Percentiles rank a stretch among this genome's conserved stretches.
phyloP scores from a whole-genome alignment of 2,329 filamentous ascomycete species.

The Rhytidhysteron rufulum region DNA sequence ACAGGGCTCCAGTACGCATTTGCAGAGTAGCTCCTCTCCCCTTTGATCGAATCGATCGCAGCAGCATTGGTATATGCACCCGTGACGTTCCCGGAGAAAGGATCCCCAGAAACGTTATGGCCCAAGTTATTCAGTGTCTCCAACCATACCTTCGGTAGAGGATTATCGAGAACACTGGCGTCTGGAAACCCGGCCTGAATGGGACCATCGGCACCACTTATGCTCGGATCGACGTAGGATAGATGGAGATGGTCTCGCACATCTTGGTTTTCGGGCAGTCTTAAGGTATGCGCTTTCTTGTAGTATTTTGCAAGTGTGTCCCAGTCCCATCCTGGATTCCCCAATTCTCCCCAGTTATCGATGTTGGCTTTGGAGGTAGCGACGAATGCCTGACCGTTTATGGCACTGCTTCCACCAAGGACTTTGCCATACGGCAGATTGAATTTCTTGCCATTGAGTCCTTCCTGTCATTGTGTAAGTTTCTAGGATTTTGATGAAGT shows the following conservation, averaged over 20 bases:
- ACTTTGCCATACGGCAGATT: constrained; percentile 23
- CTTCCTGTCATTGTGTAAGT: constrained; percentile 16
- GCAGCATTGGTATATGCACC: constrained; percentile 3
- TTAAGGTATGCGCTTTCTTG: constrained; percentile 33
- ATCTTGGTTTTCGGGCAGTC: constrained; percentile 17
- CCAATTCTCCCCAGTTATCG: constrained; percentile 39
- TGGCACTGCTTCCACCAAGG: constrained; percentile 36
- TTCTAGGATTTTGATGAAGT: neutral
- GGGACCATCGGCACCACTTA: constrained; percentile 21
- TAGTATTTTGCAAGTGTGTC: constrained; percentile 32
- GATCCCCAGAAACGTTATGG: constrained; percentile 3
- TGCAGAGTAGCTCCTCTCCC: constrained; percentile 33
- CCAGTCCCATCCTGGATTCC: constrained; percentile 37
- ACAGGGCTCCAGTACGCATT: constrained; percentile 36
- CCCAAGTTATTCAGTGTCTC: constrained; percentile 2
- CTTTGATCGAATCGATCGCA: constrained; percentile 4
- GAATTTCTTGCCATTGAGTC: constrained; percentile 11
- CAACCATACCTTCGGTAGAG: constrained; percentile 6
- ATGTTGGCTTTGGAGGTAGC: constrained; percentile 25
- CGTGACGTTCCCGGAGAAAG: constrained; percentile 2
- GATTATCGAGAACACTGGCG: constrained; percentile 3
- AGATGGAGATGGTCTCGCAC: constrained; percentile 17
- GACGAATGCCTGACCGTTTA: constrained; percentile 32
- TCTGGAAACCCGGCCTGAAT: too few species aligned
- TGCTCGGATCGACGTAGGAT: constrained; percentile 20